Percentiles rank a stretch among this genome's conserved stretches.
Conservation (phyloP, 2,329 filamentous ascomycete genomes). For the Xylariaceae sp. region DNA sequence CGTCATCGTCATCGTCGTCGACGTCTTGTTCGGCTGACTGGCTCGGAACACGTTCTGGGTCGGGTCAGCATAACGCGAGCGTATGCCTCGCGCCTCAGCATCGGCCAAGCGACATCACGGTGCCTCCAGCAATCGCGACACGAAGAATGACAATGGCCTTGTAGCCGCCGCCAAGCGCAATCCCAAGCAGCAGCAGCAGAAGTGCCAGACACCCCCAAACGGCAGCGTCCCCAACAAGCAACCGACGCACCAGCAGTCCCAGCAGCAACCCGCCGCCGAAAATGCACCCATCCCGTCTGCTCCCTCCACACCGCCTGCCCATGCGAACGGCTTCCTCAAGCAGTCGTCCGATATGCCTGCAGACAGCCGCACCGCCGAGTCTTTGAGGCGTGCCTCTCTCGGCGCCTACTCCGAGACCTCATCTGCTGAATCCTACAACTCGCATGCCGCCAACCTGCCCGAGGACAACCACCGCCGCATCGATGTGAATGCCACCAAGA, state of each 20-base stretch:
- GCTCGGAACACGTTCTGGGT: constrained; percentile 46
- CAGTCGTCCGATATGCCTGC: constrained; percentile 38
- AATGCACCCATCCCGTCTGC: constrained; percentile 32
- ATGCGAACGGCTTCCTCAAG: constrained; percentile 37
- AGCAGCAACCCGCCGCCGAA: constrained; percentile 27
- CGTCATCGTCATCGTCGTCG: constrained; percentile 14
- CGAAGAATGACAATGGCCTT: constrained; percentile 82
- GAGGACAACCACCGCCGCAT: constrained; percentile 61
- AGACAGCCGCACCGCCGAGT: constrained; percentile 42
- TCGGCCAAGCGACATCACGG: constrained; percentile 62
- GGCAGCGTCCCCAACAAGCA: constrained; percentile 23
- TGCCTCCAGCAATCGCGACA: constrained; percentile 63
- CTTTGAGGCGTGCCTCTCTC: constrained; percentile 32
- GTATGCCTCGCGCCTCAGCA: constrained; percentile 61
- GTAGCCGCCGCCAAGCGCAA: constrained; percentile 72
- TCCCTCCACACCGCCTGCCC: constrained; percentile 36
- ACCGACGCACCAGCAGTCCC: constrained; percentile 18
- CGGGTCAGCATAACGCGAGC: constrained; percentile 38
- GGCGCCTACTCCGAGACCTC: constrained; percentile 55
- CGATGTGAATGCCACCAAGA: constrained; percentile 68
- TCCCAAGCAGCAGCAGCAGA: constrained; percentile 36
- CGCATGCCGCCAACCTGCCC: constrained; percentile 34
- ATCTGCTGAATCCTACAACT: constrained; percentile 50
- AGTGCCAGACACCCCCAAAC: constrained; percentile 47
- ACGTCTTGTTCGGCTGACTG: constrained; percentile 35